A percentile compares a stretch with the other conserved stretches of the same genome.
phyloP scores from a whole-genome alignment of 2,329 filamentous ascomycete species.

The Dissoconium aciculare region DNA sequence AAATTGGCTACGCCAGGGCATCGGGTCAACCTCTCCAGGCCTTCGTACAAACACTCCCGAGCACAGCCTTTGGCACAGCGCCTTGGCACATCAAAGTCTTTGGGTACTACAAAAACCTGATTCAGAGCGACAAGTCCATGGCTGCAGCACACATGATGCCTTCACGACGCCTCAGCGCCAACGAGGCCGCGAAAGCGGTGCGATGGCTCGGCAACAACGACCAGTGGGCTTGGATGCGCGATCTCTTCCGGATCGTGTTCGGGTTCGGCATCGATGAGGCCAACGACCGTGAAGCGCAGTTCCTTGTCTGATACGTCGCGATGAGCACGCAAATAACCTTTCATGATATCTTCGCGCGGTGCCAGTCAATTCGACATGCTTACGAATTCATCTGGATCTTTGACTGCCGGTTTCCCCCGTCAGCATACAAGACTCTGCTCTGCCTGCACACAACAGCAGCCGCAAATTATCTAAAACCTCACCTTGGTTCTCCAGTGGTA shows the following conservation, averaged over 20 bases:
- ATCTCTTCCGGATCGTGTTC: slow-evolving; percentile 73
- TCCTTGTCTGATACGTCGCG: background rate
- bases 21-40: slow-evolving; percentile 44
- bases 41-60: slow-evolving; percentile 62
- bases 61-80: slow-evolving; percentile 62
- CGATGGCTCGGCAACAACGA: slow-evolving; percentile 56
- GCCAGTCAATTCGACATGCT: no score
- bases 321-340: no score
- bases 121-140: slow-evolving; percentile 58
- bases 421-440: no score
- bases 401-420: no score
- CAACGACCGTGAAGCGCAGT: slow-evolving; percentile 26
- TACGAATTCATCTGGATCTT: no score
- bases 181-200: slow-evolving; percentile 70
- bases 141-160: slow-evolving; percentile 41
- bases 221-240: slow-evolving; percentile 65
- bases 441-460: no score
- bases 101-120: slow-evolving; percentile 65
- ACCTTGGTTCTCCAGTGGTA: no score
- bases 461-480: no score
- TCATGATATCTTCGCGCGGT: no score
- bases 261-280: slow-evolving; percentile 71
- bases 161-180: slow-evolving; percentile 46
- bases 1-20: slow-evolving; percentile 60
- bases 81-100: slow-evolving; percentile 57